Base-by-base conservation (phyloP, 176 grass and related monocot species). In the sorghum (Sorghum bicolor) region DNA sequence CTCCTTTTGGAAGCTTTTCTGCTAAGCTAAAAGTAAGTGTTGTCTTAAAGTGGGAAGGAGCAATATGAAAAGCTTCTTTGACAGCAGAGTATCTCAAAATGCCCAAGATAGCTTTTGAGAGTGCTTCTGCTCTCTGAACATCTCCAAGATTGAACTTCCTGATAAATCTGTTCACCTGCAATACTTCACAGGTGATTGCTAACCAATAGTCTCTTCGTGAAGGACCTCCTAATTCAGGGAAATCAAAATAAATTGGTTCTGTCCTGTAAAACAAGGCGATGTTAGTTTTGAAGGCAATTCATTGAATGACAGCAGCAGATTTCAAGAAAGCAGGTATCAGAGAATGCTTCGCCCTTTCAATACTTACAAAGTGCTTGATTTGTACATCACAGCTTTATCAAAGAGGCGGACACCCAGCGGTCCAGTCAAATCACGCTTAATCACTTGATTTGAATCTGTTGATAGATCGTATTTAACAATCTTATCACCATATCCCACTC, bases 1-100 rank as follows among this genome's bases (percentile, higher is more conserved):
- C 95, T 66, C 92, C 95, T 93, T 92, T 98, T 40, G 95, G 92
- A 91, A 98, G 92, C 57, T 92, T 89, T 89, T 98, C 93, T 77
- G 88, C 86, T 53, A 94, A 88, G 90, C 90, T 95, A 82, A 98
- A 94, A 64, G 95, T 82, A 85, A 98, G 89, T 74, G 71, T 91
- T 38, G 90, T 98, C 82, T 94, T 95, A 34, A 98, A 94, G 72
- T 94, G 85, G n/a, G 92, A 94, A 24, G 92, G 92, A 76, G 86
- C 79, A 72, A 89, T 83, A 84, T 86, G 86, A 84, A 98, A 98
- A 79, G 82, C 84, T 62, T 95, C 88, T 92, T 91, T 98, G 36
- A 98, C 77, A 82, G 92, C 84, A 82, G 91, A 90, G 77, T 88
- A 98, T 73, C 87, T 85, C 65, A 98, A 91, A 61, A 98, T 93